A percentile compares a stretch with the other conserved stretches of the same genome.
phyloP scores from a whole-genome alignment of 345 rosid genomes.

The Moricandia arvensis region DNA sequence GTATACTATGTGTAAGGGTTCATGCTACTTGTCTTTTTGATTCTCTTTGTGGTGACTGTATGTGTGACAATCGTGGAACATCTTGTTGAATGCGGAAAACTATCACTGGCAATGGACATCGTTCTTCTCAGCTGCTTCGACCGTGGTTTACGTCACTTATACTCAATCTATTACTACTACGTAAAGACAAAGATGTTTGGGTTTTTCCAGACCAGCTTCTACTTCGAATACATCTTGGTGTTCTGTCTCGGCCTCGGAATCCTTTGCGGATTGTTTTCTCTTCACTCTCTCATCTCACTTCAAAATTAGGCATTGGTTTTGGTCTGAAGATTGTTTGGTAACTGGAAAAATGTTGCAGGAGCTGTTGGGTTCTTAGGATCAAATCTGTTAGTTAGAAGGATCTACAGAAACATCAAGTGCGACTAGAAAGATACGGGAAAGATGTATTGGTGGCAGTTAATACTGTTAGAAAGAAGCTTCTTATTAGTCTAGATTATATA shows the following conservation, averaged over 20 bases:
- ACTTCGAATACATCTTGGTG: constrained; percentile 94
- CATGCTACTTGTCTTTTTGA: constrained; percentile 86
- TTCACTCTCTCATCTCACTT: not conserved
- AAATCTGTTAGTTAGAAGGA: constrained; percentile 85
- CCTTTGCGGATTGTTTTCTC: constrained; percentile 72
- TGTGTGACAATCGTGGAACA: constrained; percentile 94
- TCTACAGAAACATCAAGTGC: constrained; percentile 95
- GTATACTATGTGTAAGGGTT: constrained; percentile 95
- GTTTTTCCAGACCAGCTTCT: constrained; percentile 93
- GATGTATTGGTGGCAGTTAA: constrained; percentile 17
- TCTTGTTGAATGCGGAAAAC: constrained; percentile 91
- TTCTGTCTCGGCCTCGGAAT: constrained; percentile 93
- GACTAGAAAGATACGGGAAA: constrained; percentile 46
- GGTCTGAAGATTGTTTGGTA: not conserved
- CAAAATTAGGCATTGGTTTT: not conserved
- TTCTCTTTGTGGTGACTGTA: constrained; percentile 80
- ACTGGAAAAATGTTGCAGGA: constrained; percentile 47
- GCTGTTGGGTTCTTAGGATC: constrained; percentile 92
- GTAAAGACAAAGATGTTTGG: constrained; percentile 94
- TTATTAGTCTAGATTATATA: constrained; percentile 5
- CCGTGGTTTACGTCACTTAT: constrained; percentile 85
- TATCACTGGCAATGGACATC: constrained; percentile 99
- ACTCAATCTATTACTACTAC: constrained; percentile 81
- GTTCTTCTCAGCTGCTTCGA: constrained; percentile 95
- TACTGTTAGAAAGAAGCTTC: constrained; percentile 18